A percentile compares a stretch with the other conserved stretches of the same genome.
Conservation (phyloP, 192 early-diverging fungal species). For the Mortierella alpina region DNA sequence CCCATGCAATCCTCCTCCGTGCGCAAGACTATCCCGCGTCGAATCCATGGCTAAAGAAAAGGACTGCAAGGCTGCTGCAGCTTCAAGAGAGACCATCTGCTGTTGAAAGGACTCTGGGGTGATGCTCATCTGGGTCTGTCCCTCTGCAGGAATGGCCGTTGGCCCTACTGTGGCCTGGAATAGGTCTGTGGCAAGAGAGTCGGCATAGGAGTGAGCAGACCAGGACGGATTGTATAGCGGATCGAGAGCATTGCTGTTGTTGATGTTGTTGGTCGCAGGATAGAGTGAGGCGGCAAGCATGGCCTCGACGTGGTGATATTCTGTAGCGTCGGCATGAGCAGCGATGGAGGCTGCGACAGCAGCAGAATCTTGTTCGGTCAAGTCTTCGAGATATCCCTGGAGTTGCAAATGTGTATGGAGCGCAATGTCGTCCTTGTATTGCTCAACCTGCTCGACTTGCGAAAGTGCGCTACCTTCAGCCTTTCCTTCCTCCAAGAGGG, state of each 20-base stretch:
- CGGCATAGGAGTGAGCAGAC: not conserved
- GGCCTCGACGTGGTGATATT: constrained; percentile 4
- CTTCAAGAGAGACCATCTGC: constrained; percentile 34
- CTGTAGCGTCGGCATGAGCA: constrained; percentile 1
- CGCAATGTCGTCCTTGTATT: constrained; percentile 18
- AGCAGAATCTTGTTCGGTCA: constrained; percentile 1
- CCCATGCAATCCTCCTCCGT: constrained; percentile 7
- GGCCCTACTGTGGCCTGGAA: not conserved
- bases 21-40: not conserved
- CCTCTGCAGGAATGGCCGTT: not conserved
- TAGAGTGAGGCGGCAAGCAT: constrained; percentile 9
- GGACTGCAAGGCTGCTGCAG: not conserved
- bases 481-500: not conserved
- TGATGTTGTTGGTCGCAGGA: not conserved
- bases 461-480: not conserved
- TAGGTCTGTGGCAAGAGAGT: not conserved
- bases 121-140: not conserved
- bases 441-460: constrained; percentile 4
- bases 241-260: not conserved
- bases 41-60: not conserved
- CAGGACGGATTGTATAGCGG: not conserved
- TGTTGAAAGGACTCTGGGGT: constrained; percentile 17
- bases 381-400: constrained; percentile 37
- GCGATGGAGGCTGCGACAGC: not conserved
- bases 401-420: constrained; percentile 38